Evolutionary conservation across 2,329 filamentous ascomycete species (phyloP), one percentile per base, ranked within the genome.

Genomic region (Triangularia setosa): DNA sequence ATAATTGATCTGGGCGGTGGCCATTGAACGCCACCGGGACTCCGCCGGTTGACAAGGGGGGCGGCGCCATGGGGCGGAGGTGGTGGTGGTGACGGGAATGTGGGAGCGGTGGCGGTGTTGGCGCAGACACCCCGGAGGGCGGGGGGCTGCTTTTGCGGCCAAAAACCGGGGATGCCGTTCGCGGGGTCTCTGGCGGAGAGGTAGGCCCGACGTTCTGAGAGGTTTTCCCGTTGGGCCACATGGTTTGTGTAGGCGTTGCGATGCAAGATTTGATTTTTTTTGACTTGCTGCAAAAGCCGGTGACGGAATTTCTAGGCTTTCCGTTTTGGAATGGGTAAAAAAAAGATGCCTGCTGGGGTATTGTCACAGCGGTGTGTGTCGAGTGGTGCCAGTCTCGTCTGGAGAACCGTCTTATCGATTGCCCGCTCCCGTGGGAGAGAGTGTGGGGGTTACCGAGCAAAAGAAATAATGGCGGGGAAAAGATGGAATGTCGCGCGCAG

Each of bases 151-250:
- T 69, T 65, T 73, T 73, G 58, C 71, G 73, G 54, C 71, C 67
- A 64, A 72, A 70, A 60, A 69, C 69, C 59, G 75, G 76, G 9
- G 73, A 73, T 55, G 75, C 65, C 33, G 75, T 74, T 62, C 74
- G 77, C 21, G 79, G 79, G 6, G 78, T 79, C 65, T 78, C 74
- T 44, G 79, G 79, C 64, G 79, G 79, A 28, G 79, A 80, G 25
- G 77, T 76, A 40, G 78, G 79, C 56, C 73, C 75, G 68, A 75
- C 71, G 67, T 72, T 73, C 66, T 72, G 74, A 65, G 67, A 69
- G 63, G 72, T 67, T 66, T 74, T 75, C 66, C 75, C 69, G 55
- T 76, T 74, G 61, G 77, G 75, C 35, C 23, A 25, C 52, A 24
- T 28, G 52, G 75, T 76, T 40, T 73, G 67, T 64, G 76, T 40